phyloP scores from a whole-genome alignment of 1,139 yeast species.

The Casaregolazyma suthepensis region DNA sequence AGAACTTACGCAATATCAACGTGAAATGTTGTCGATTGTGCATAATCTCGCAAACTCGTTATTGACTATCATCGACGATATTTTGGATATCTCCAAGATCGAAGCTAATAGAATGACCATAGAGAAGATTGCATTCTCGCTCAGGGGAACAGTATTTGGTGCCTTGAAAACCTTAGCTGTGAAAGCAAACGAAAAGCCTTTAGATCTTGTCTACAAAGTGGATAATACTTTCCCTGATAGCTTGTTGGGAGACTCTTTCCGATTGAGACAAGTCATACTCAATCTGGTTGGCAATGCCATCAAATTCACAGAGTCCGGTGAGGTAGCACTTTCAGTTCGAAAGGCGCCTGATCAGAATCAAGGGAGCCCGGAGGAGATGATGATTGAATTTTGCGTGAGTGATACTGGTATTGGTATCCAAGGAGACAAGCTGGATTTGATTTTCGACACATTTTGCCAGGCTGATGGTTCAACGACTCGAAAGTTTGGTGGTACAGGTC shows the following conservation, averaged over 20 bases:
- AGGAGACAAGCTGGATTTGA: constrained; percentile 72
- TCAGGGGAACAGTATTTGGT: constrained; percentile 81
- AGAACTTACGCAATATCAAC: constrained; percentile 78
- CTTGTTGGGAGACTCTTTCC: constrained; percentile 78
- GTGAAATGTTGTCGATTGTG: constrained; percentile 84
- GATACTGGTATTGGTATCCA: constrained; percentile 89
- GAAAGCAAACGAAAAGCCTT: constrained; percentile 77
- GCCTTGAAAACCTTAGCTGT: constrained; percentile 84
- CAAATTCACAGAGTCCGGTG: constrained; percentile 76
- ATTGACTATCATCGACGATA: constrained; percentile 80
- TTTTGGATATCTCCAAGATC: constrained; percentile 83
- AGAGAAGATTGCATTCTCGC: constrained; percentile 77
- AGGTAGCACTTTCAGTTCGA: constrained; percentile 46
- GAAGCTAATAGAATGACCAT: constrained; percentile 92
- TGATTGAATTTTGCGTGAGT: constrained; percentile 76
- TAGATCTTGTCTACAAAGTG: constrained; percentile 73
- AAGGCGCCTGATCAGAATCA: constrained; percentile 35
- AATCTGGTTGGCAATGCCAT: constrained; percentile 85
- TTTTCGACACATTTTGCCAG: constrained; percentile 84
- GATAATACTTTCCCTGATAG: constrained; percentile 84
- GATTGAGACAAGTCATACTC: constrained; percentile 76
- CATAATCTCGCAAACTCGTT: constrained; percentile 80
- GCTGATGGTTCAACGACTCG: constrained; percentile 91
- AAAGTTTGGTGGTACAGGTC: constrained; percentile 86
- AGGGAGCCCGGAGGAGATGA: constrained; percentile 49